A percentile compares a stretch with the other conserved stretches of the same genome.
phyloP scores from a whole-genome alignment of 2,329 filamentous ascomycete genomes.

The Remersonia thermophila region DNA sequence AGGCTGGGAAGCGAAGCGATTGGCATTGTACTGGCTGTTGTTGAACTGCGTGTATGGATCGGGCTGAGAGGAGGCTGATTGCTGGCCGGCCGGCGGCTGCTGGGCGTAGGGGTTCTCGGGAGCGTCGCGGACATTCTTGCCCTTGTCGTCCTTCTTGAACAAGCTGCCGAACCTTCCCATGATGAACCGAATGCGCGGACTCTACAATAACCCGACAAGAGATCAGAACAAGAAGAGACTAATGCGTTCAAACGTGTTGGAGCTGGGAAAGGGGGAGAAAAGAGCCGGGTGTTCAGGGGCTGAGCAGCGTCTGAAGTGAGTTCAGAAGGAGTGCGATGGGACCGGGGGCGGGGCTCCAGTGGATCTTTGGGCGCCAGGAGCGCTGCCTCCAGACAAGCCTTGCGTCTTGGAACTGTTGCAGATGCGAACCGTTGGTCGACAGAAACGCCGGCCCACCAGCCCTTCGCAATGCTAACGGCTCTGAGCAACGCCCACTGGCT shows the following conservation, averaged over 20 bases:
- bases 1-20: constrained; percentile 21
- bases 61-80: constrained; percentile 31
- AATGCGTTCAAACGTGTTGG: neutral
- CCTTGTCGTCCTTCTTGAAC: constrained; percentile 41
- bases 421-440: constrained; percentile 3
- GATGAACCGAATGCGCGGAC: constrained; percentile 11
- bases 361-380: constrained; percentile 3
- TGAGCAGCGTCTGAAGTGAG: neutral
- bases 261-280: constrained; percentile 1
- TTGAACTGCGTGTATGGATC: constrained; percentile 1
- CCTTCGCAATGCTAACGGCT: constrained; percentile 9
- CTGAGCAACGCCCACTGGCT: constrained; percentile 1
- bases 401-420: constrained; percentile 13
- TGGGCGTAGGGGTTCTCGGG: constrained; percentile 45
- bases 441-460: constrained; percentile 1
- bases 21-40: constrained; percentile 4
- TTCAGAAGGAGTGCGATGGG: constrained; percentile 2
- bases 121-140: constrained; percentile 31
- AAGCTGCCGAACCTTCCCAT: constrained; percentile 47
- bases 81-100: constrained; percentile 37
- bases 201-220: neutral
- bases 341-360: constrained; percentile 10
- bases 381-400: constrained; percentile 4
- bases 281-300: constrained; percentile 5
- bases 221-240: too few species aligned